Percentiles rank a stretch among this genome's conserved stretches.
These are phyloP conservation scores for Leonotis leonurus DNA, from an alignment of 257 asterid genomes.

Conservation along the genomic window DNA sequence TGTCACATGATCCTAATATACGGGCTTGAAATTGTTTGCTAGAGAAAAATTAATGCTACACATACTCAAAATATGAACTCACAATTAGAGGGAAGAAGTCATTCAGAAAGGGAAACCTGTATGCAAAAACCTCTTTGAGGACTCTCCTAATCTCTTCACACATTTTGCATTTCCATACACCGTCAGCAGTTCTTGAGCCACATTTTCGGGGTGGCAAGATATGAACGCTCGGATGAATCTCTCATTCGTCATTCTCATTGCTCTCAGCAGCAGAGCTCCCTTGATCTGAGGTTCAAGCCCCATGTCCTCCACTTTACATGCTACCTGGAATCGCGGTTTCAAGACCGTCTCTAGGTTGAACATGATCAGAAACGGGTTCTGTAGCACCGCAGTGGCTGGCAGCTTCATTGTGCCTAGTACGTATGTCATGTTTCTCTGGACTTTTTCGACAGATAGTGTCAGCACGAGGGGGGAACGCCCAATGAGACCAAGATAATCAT, in stretches of 20 bases:
- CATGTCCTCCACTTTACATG: constrained; percentile 62
- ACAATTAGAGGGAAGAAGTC: background rate
- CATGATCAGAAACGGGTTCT: constrained; percentile 44
- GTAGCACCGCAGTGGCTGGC: constrained; percentile 33
- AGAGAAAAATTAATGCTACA: no score
- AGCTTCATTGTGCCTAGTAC: constrained; percentile 59
- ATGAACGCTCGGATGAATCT: constrained; percentile 51
- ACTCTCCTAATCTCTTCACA: constrained; percentile 60
- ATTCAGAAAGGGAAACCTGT: constrained; percentile 66
- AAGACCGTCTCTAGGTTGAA: constrained; percentile 48
- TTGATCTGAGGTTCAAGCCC: constrained; percentile 54
- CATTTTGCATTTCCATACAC: constrained; percentile 43
- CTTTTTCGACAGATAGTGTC: constrained; percentile 65
- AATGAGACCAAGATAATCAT: constrained; percentile 44
- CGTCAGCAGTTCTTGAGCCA: constrained; percentile 40
- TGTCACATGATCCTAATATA: no score
- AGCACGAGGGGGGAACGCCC: constrained; percentile 59
- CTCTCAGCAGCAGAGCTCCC: constrained; percentile 50
- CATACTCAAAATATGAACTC: no score
- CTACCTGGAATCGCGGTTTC: constrained; percentile 58
- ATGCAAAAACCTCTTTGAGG: constrained; percentile 44
- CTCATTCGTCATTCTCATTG: constrained; percentile 72
- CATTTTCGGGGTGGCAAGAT: constrained; percentile 43
- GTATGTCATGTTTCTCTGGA: constrained; percentile 78
- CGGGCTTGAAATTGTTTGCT: no score